phyloP scores from a whole-genome alignment of 164 flowering plant genomes.

The Saururus chinensis region DNA sequence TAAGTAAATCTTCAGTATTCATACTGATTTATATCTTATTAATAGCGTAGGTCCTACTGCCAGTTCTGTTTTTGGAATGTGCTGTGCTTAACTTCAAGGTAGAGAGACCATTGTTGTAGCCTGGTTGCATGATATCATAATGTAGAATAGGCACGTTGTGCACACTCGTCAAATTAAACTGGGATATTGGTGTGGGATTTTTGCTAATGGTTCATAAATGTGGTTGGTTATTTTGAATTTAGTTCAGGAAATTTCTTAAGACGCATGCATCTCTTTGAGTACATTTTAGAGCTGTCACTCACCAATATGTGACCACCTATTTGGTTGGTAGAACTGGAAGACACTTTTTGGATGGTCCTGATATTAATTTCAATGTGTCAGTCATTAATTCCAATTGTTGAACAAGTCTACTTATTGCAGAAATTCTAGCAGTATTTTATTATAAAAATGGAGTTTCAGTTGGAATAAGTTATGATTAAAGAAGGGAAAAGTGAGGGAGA shows the following conservation, averaged over 20 bases:
- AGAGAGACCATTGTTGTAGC: too few species aligned
- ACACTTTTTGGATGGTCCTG: neutral
- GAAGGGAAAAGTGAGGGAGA: neutral
- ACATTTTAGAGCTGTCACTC: neutral
- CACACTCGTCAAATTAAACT: too few species aligned
- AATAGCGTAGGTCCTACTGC: neutral
- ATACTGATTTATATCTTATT: neutral
- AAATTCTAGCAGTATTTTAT: too few species aligned
- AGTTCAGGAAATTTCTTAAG: too few species aligned
- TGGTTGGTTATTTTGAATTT: too few species aligned
- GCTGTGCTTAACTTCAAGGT: neutral
- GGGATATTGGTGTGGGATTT: too few species aligned
- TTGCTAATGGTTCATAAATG: too few species aligned
- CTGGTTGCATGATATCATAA: too few species aligned
- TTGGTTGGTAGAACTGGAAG: conserved; percentile 1
- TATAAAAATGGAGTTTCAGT: neutral
- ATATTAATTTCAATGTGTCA: neutral
- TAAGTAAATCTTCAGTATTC: conserved; percentile 27
- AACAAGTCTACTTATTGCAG: too few species aligned
- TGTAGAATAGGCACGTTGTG: too few species aligned
- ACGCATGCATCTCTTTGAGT: too few species aligned
- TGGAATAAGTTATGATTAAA: neutral
- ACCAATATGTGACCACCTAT: neutral
- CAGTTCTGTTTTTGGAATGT: neutral
- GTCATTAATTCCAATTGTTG: neutral